A percentile compares a stretch with the other conserved stretches of the same genome.
These are phyloP conservation scores for Gamarada debralockiae DNA, from an alignment of 495 filamentous ascomycete genomes.

Conservation along the genomic window DNA sequence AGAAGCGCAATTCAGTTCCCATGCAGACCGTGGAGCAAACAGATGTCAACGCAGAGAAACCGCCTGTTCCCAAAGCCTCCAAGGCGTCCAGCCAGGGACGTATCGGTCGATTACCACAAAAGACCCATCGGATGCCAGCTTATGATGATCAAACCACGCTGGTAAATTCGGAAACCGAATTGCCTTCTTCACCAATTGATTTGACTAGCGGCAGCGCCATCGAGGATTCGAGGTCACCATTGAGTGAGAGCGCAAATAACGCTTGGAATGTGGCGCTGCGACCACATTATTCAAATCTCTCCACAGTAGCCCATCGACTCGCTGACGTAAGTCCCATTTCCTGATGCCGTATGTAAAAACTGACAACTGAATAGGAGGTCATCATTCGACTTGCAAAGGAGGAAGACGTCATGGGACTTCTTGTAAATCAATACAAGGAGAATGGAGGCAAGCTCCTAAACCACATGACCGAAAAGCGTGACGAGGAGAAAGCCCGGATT, in stretches of 20 bases:
- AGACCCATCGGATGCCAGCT: background rate
- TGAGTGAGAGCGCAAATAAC: conserved; percentile 1
- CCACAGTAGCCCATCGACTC: conserved; percentile 14
- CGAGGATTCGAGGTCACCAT: conserved; percentile 3
- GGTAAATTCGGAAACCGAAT: background rate
- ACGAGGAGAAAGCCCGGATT: conserved; percentile 3
- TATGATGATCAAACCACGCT: background rate
- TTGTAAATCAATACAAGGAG: conserved; percentile 20
- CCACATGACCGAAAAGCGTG: conserved; percentile 1
- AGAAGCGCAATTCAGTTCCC: background rate
- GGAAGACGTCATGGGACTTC: conserved; percentile 20
- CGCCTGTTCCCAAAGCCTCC: background rate
- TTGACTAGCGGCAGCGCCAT: conserved; percentile 6
- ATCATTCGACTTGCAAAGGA: conserved; percentile 18
- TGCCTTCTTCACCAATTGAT: background rate
- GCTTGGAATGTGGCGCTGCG: conserved; percentile 21
- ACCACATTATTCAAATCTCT: conserved; percentile 16
- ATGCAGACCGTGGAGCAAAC: background rate
- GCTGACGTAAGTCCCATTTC: conserved; percentile 14
- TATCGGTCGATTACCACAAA: background rate
- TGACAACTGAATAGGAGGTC: conserved; percentile 13
- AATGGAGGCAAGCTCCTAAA: conserved; percentile 15
- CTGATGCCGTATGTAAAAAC: background rate
- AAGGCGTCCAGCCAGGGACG: too few species aligned
- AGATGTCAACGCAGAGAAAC: background rate